Evolutionary conservation across 169 alveolate genomes (phyloP).

Genomic region (Cryptosporidium sp.): DNA sequence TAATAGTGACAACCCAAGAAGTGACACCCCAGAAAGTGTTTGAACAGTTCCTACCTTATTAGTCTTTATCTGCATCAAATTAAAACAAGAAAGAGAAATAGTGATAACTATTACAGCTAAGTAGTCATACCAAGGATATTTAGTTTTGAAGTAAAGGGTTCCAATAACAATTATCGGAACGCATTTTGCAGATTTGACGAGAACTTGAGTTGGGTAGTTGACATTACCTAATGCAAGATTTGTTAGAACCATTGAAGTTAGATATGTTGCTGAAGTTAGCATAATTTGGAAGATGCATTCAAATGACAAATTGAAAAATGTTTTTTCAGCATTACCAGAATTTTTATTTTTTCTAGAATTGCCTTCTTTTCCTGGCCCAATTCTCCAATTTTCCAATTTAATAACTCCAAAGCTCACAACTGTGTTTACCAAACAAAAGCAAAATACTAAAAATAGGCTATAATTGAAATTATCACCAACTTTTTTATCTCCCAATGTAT

Average conservation of each 20-base stretch:
- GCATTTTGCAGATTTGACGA: slow-evolving; percentile 91
- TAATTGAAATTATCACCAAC: slow-evolving; percentile 45
- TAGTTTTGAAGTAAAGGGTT: slow-evolving; percentile 84
- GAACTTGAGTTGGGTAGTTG: slow-evolving; percentile 91
- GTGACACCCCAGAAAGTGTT: slow-evolving; percentile 84
- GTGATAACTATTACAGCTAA: slow-evolving; percentile 88
- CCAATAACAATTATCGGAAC: slow-evolving; percentile 93
- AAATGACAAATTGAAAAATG: background rate
- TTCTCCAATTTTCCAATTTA: slow-evolving; percentile 6
- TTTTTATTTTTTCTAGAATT: background rate
- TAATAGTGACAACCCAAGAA: slow-evolving; percentile 86
- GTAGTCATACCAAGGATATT: slow-evolving; percentile 91
- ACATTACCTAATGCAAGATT: slow-evolving; percentile 87
- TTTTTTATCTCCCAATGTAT: slow-evolving; percentile 31
- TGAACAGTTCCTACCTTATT: slow-evolving; percentile 78
- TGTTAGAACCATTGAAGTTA: slow-evolving; percentile 86
- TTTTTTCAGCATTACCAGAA: background rate
- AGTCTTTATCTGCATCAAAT: slow-evolving; percentile 78
- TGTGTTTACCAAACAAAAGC: slow-evolving; percentile 71
- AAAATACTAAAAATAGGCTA: slow-evolving; percentile 57
- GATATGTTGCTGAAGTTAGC: slow-evolving; percentile 84
- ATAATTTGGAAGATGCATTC: slow-evolving; percentile 75
- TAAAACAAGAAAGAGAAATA: slow-evolving; percentile 85
- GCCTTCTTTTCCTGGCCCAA: background rate
- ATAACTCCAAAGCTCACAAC: slow-evolving; percentile 53